These are phyloP conservation scores for Erodium trifolium DNA, from an alignment of 441 rosid species.

Conservation along the genomic window DNA sequence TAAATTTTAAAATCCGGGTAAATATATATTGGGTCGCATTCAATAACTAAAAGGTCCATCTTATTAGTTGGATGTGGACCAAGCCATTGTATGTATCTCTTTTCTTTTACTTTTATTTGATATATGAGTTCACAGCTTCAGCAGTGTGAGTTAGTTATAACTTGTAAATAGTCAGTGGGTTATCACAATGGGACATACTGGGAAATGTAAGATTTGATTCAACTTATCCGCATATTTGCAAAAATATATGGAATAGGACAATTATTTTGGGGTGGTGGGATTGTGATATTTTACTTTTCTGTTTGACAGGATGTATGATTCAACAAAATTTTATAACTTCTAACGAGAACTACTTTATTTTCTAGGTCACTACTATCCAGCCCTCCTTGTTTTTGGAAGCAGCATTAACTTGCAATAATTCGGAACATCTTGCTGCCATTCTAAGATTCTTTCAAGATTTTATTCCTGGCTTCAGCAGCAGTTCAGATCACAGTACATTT, in stretches of 20 bases:
- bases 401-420: constrained; percentile 56
- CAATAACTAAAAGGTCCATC: too few relatives aligned
- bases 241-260: not conserved
- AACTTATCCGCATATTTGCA: not conserved
- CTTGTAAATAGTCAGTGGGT: not conserved
- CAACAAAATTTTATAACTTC: not conserved
- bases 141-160: not conserved
- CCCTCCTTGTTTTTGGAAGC: constrained; percentile 76
- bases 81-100: too few relatives aligned
- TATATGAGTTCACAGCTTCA: too few relatives aligned
- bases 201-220: not conserved
- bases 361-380: constrained; percentile 58
- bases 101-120: too few relatives aligned
- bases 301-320: not conserved
- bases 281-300: constrained; percentile 10
- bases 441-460: constrained; percentile 80
- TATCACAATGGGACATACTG: not conserved
- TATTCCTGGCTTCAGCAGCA: constrained; percentile 57
- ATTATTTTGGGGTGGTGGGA: not conserved
- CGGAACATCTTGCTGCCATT: constrained; percentile 73
- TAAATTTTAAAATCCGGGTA: too few relatives aligned
- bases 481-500: constrained; percentile 50
- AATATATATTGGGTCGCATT: too few relatives aligned
- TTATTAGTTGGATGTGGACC: too few relatives aligned
- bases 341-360: constrained; percentile 16